Evolutionary conservation across 495 filamentous ascomycete species (phyloP), one percentile per base, ranked within the genome.

Genomic region (Thermothielavioides terrestris): DNA sequence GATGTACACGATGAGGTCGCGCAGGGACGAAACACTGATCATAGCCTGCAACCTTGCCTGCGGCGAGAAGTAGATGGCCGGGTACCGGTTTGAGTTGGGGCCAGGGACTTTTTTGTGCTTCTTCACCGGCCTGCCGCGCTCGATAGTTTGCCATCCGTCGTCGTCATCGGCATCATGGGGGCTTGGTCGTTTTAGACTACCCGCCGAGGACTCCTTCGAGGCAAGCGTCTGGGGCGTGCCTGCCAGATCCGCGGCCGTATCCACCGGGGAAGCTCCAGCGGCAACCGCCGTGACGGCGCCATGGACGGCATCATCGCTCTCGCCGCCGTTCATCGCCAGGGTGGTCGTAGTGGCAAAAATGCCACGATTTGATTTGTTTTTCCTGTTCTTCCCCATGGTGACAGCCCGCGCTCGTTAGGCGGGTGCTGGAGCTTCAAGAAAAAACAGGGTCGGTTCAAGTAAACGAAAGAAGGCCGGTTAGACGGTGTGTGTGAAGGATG

Each of bases 1-100:
- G 48, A 94, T 78, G 66, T 95, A 97, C n/a, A 96, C 72, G 5
- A 89, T 72, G 31, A 98, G 68, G 27, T 76, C 78, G 58, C 95
- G 91, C 17, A 98, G 66, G 54, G 92, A 84, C 21, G 78, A 73
- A 37, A 95, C 77, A 34, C 83, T 84, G 56, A 96, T 81, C 46
- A 81, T 81, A 8, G 78, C 71, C 52, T 86, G 80, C n/a, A 95
- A 64, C 46, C 79, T 80, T 42, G 77, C 68, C 12, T 82, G 75
- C 22, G 82, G 71, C 6, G 82, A 81, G 55, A 89, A 83, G 6
- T 70, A 75, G 39, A 96, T 77, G 36, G 75, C 70, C 6, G 90
- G 89, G 62, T 92, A 92, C 55, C 85, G 85, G 18, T 59, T 74
- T 17, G 74, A 75, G 26, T 68, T 56, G 10, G 61, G 34, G 15